Base-by-base conservation (phyloP, 257 asterid species). In the Osmanthus fragrans region DNA sequence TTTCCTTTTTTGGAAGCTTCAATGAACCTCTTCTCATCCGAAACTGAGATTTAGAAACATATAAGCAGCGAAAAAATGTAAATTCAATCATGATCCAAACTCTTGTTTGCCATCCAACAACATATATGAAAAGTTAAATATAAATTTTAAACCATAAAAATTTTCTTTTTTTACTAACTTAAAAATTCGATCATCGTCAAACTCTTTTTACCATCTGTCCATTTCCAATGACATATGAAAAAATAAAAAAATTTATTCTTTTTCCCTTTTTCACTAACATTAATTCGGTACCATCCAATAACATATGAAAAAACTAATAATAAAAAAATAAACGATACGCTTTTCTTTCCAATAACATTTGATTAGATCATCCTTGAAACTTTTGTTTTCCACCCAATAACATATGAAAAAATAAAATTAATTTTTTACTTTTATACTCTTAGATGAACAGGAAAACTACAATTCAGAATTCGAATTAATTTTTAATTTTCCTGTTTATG, bases 1-100 rank as follows among this genome's bases (percentile, higher is more conserved):
- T 95, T 95, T 34, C 96, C 97, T 10, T 40, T 75, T 58, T 70
- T 80, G 3, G 97, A 83, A 15, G 93, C 97, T 75, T 93, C 96
- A 13, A 85, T 25, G 72, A 95, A 95, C 66, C 75, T 91, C 67
- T 76, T 83, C 81, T 85, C 88, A 71, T 92, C 91, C 87, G 80
- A 85, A 76, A 49, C 97, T 94, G 85, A 60, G 74, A 64, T 29
- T 21, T 39, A 32, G 64, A 37, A 29, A 23, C 77, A 51, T 33
- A 21, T 39, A 10, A 1, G 18, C 45, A 23, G 10, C 1, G 36
- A 23, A 33, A 87, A 23, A 0, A 66, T 2, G 4, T 33, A 69
- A 34, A 58, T 12, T 40, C 36, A 4, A 30, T 45, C 45, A 79
- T 54, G 2, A 39, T 45, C 69, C 76, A 64, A 81, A 13, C 64